These are phyloP conservation scores for Exophiala xenobiotica DNA, from an alignment of 2,329 filamentous ascomycete genomes.

Conservation along the genomic window DNA sequence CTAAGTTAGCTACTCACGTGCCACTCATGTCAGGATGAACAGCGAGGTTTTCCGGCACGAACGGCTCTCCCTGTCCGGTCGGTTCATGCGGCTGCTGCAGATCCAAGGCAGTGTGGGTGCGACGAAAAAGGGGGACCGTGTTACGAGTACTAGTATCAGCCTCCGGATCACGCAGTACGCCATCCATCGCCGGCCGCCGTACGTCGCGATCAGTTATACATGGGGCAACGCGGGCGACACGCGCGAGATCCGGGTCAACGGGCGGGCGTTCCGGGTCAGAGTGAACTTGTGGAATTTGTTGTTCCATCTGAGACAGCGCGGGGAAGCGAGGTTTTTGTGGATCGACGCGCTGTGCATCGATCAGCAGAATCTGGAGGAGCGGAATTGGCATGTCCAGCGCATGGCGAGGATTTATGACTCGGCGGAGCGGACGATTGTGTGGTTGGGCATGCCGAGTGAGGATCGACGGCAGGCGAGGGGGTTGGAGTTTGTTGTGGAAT, in stretches of 20 bases:
- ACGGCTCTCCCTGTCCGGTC: slow-evolving; percentile 24
- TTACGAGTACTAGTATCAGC: not conserved
- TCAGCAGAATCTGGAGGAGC: slow-evolving; percentile 28
- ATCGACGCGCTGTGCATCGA: slow-evolving; percentile 30
- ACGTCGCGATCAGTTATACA: slow-evolving; percentile 30
- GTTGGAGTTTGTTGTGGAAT: slow-evolving; percentile 27
- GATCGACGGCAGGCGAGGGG: slow-evolving; percentile 25
- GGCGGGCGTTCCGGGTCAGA: slow-evolving; percentile 23
- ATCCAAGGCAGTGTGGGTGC: slow-evolving; percentile 28
- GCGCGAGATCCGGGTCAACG: slow-evolving; percentile 26
- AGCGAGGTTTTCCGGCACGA: too few species aligned
- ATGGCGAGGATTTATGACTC: slow-evolving; percentile 30
- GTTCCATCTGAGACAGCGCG: slow-evolving; percentile 23
- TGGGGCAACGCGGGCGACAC: slow-evolving; percentile 24
- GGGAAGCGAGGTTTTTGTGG: slow-evolving; percentile 26
- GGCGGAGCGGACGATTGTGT: slow-evolving; percentile 24
- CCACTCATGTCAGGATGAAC: too few species aligned
- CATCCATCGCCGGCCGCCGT: slow-evolving; percentile 21
- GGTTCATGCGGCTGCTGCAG: slow-evolving; percentile 28
- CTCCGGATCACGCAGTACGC: slow-evolving; percentile 30
- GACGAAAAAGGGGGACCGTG: not conserved
- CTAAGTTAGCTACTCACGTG: too few species aligned
- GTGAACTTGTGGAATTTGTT: slow-evolving; percentile 27
- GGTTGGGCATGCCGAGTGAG: slow-evolving; percentile 31
- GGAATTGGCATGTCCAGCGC: slow-evolving; percentile 29